A percentile compares a stretch with the other conserved stretches of the same genome.
Conservation (phyloP, 192 early-diverging fungal species). For the Backusella sp. region DNA sequence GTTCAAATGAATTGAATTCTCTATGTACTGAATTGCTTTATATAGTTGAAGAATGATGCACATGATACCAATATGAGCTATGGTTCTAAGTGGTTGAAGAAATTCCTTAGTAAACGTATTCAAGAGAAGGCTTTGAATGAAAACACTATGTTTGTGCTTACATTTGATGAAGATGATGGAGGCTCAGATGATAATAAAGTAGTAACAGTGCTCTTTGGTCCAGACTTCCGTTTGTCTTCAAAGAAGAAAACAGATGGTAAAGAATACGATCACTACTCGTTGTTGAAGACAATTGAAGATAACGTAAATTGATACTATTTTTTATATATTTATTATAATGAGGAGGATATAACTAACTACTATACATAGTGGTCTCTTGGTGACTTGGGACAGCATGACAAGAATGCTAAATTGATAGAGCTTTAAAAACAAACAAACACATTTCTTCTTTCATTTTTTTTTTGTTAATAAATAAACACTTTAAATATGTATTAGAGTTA, state of each 20-base stretch:
- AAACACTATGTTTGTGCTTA: constrained; percentile 44
- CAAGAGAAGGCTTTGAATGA: constrained; percentile 45
- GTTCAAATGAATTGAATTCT: neutral
- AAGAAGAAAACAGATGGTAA: constrained; percentile 18
- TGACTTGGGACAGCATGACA: constrained; percentile 40
- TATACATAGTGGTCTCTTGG: constrained; percentile 37
- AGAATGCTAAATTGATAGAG: constrained; percentile 25
- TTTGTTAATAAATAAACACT: neutral
- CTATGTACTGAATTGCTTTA: neutral
- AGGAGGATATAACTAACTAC: neutral
- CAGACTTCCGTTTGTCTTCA: constrained; percentile 29
- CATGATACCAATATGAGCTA: constrained; percentile 47
- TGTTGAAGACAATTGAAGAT: constrained; percentile 42
- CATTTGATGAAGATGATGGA: constrained; percentile 31
- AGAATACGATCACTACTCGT: constrained; percentile 47
- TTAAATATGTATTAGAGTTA: neutral
- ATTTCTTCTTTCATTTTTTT: neutral
- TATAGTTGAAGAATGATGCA: constrained; percentile 54
- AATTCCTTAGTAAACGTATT: constrained; percentile 53
- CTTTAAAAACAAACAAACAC: constrained; percentile 2
- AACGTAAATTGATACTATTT: constrained; percentile 15
- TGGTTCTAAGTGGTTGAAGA: constrained; percentile 50
- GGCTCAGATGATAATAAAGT: constrained; percentile 26
- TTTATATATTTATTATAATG: neutral
- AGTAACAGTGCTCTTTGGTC: constrained; percentile 40